Evolutionary conservation across 306 rosid genomes (phyloP).

Genomic region (Geum urbanum): DNA sequence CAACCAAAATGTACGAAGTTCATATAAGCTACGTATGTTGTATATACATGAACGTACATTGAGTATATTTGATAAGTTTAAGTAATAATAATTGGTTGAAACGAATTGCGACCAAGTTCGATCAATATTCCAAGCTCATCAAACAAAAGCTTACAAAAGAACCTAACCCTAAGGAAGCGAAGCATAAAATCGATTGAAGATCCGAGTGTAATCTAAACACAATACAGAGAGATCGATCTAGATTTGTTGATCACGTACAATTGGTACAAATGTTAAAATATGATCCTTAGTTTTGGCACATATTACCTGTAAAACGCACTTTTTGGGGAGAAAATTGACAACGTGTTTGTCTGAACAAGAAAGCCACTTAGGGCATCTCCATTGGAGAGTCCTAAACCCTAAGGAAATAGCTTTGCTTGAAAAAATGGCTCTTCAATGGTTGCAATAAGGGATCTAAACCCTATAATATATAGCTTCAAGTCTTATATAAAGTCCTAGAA

Average conservation of each 20-base stretch:
- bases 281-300: not conserved
- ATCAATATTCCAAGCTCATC: not conserved
- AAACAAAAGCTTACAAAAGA: not conserved
- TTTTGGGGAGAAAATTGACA: not conserved
- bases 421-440: too few species aligned
- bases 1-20: too few species aligned
- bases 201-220: conserved; percentile 6
- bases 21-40: not conserved
- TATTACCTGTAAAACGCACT: conserved; percentile 13
- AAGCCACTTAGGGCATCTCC: too few species aligned
- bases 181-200: not conserved
- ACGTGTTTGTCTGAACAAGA: conserved; percentile 9
- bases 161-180: not conserved
- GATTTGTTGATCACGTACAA: conserved; percentile 14
- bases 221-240: not conserved
- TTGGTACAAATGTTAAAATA: conserved; percentile 6
- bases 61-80: not conserved
- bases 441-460: too few species aligned
- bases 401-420: too few species aligned
- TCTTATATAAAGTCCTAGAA: too few species aligned
- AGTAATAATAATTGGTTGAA: not conserved
- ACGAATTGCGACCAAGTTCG: not conserved
- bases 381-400: too few species aligned
- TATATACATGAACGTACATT: not conserved
- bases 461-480: too few species aligned